These are phyloP conservation scores for Phytophthora nicotianae DNA, from an alignment of 352 stramenopile genomes.

Conservation along the genomic window DNA sequence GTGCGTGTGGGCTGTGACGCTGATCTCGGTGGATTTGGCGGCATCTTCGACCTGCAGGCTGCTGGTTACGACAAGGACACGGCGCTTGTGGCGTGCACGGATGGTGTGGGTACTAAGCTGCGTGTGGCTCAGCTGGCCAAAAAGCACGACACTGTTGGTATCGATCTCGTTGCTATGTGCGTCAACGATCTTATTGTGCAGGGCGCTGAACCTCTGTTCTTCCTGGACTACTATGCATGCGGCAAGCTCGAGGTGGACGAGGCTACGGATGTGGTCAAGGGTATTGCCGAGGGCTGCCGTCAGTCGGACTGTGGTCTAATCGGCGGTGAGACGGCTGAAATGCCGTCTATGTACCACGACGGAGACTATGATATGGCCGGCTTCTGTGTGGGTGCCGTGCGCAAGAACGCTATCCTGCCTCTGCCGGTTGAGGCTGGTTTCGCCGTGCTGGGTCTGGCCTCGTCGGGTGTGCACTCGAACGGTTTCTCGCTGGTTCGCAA, in stretches of 20 bases:
- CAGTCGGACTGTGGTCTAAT: constrained; percentile 97
- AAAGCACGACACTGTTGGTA: constrained; percentile 96
- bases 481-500: constrained; percentile 99
- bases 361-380: constrained; percentile 99
- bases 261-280: constrained; percentile 94
- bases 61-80: constrained; percentile 98
- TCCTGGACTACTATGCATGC: constrained; percentile 99
- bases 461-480: constrained; percentile 98
- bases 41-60: constrained; percentile 97
- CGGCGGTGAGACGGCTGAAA: constrained; percentile 97
- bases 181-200: constrained; percentile 99
- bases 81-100: constrained; percentile 97
- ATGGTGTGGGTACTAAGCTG: constrained; percentile 99
- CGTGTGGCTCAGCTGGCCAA: constrained; percentile 86
- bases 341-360: constrained; percentile 98
- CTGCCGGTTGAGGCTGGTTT: constrained; percentile 91
- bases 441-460: constrained; percentile 95
- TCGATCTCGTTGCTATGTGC: constrained; percentile 99
- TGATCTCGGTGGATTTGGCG: constrained; percentile 97
- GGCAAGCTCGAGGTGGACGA: constrained; percentile 96
- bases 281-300: constrained; percentile 97
- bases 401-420: constrained; percentile 82
- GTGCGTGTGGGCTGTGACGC: constrained; percentile 95
- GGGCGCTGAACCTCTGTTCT: constrained; percentile 99
- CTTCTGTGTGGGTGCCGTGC: constrained; percentile 97